These are phyloP conservation scores for Udeniomyces megalosporus DNA, from an alignment of 768 basidiomycete species.

Conservation along the genomic window DNA sequence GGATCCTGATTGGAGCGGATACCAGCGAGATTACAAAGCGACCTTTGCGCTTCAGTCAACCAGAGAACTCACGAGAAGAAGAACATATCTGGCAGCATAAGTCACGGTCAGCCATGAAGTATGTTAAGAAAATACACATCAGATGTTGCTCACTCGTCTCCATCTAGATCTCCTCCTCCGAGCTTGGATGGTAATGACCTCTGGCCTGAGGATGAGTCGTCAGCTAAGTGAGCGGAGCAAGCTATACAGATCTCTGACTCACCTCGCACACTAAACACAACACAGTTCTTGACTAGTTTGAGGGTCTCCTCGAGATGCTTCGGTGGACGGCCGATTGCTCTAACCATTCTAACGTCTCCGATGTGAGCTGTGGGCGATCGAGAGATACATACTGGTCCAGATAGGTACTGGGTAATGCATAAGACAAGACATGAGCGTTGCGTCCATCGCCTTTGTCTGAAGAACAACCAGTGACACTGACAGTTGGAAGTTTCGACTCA, in stretches of 20 bases:
- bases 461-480: too few relatives aligned
- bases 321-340: too few relatives aligned
- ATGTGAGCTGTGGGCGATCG: slow-evolving; percentile 56
- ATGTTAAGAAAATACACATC: too few relatives aligned
- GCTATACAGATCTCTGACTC: slow-evolving; percentile 6
- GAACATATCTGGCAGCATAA: too few relatives aligned
- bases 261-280: slow-evolving; percentile 51
- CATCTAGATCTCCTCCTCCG: slow-evolving; percentile 56
- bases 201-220: slow-evolving; percentile 33
- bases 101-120: too few relatives aligned
- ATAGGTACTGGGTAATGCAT: too few relatives aligned
- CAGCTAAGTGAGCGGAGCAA: not conserved
- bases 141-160: too few relatives aligned
- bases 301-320: slow-evolving; percentile 34
- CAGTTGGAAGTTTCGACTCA: slow-evolving; percentile 36
- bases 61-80: slow-evolving; percentile 36
- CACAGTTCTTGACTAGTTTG: slow-evolving; percentile 43
- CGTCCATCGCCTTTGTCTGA: too few relatives aligned
- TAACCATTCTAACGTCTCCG: slow-evolving; percentile 52
- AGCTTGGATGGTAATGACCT: slow-evolving; percentile 48
- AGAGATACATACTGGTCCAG: slow-evolving; percentile 42
- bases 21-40: too few relatives aligned
- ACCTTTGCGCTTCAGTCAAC: too few relatives aligned
- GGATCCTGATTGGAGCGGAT: too few relatives aligned
- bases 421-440: too few relatives aligned